A percentile compares a stretch with the other conserved stretches of the same genome.
phyloP scores from a whole-genome alignment of 177 flowering plant genomes.

The Vitis hybrid region DNA sequence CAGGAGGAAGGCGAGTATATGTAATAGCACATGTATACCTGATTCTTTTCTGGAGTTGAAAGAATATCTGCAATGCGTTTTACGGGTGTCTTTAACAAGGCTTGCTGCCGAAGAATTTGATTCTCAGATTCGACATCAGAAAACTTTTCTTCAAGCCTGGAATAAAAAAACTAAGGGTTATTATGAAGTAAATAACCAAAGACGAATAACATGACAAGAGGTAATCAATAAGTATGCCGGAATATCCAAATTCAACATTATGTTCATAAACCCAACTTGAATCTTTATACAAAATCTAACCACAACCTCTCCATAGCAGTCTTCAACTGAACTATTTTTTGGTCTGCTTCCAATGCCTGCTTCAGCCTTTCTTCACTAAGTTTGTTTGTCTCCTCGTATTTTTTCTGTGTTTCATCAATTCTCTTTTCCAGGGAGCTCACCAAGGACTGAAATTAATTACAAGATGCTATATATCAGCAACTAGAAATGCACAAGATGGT shows the following conservation, averaged over 20 bases:
- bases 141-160: slow-evolving; percentile 84
- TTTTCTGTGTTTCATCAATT: slow-evolving; percentile 85
- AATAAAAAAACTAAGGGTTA: slow-evolving; percentile 1
- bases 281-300: neutral
- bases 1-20: neutral
- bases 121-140: slow-evolving; percentile 79
- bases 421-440: slow-evolving; percentile 81
- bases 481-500: neutral
- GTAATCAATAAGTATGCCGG: neutral
- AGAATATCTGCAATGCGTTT: slow-evolving; percentile 50
- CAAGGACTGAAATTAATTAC: slow-evolving; percentile 48
- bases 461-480: slow-evolving; percentile 6
- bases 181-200: neutral
- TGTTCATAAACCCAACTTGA: neutral
- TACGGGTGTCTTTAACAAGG: slow-evolving; percentile 48
- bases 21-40: slow-evolving; percentile 26
- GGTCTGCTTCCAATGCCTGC: slow-evolving; percentile 86
- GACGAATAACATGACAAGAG: neutral
- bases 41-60: slow-evolving; percentile 23
- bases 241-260: neutral
- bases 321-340: slow-evolving; percentile 77
- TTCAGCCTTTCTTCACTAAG: slow-evolving; percentile 84
- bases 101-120: slow-evolving; percentile 72
- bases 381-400: slow-evolving; percentile 69
- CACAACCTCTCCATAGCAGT: slow-evolving; percentile 77